Base-by-base conservation (phyloP, 2,329 filamentous ascomycete genomes). In the Penicillium paneum region DNA sequence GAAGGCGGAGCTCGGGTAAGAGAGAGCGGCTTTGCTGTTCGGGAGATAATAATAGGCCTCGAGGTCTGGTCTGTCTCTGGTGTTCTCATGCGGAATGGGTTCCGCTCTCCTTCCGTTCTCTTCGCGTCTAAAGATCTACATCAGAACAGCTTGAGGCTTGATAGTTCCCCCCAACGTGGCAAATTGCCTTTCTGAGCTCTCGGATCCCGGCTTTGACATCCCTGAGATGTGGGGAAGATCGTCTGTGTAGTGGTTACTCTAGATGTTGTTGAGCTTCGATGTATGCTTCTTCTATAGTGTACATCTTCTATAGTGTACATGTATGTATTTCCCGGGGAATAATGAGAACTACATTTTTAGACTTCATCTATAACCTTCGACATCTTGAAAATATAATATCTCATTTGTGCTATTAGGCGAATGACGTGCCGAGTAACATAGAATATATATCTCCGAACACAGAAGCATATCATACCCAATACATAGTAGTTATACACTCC, bases 1-100 rank as follows among this genome's bases (percentile, higher is more conserved):
- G 28, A 46, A 52, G 50, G 50, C 50, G 50, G 50, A 52, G 43
- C 35, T 52, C 50, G 50, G 50, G 42, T 52, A 52, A 46, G 28
- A 21, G 28, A 28, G 7, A 7, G 12, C 50, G 50, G 50, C 50
- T 48, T 48, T 34, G 1, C 43, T 21, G 12, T 11, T 29, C 50
- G 50, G 50, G 50, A 52, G 29, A 52, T 48, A 21, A 40, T 21
- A 28, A 6, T 21, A 28, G 3, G 31, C 31, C 31, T 34, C 12
- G 5, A 34, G 2, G 15, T 11, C 15, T 8, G 2, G 10, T 38
- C 2, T 19, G 2, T 2, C 19, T 4, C 12, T 26, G 13, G 6
- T 31, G 21, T 19, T 38, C 24, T 7, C 2, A 3, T 17, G 46
- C 46, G 46, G 46, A 49, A 49, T 41, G 1, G 2, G 8, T 41